Evolutionary conservation across 495 filamentous ascomycete species (phyloP), one percentile per base, ranked within the genome.

Genomic region (Cercophora newfieldiana): DNA sequence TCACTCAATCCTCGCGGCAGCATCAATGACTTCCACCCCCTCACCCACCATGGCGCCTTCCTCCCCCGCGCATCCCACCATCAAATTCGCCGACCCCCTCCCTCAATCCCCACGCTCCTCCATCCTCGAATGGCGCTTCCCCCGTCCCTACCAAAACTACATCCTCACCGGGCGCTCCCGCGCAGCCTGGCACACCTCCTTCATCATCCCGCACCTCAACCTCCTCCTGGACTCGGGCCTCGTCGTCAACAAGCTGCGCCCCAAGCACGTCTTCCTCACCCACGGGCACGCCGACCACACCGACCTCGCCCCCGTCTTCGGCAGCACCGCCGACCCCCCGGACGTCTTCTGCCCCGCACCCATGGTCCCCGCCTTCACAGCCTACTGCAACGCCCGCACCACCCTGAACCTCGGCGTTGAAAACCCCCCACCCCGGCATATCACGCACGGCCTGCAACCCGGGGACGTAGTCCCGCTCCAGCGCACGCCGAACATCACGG

Each of bases 181-280:
- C 26, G 77, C 77, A 1, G 77, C 77, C 30, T 79, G 77, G 77
- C 77, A 79, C 71, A 79, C 77, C 18, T 79, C 77, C 8, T 79
- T 79, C 54, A 67, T 79, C 24, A 69, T 79, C 60, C 73, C 77
- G 12, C 70, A 75, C 59, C 75, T 79, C 56, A 74, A 77, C 55
- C 72, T 79, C 12, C 69, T 79, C 18, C 72, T 79, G 18, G 77
- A 79, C 69, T 72, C 76, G 33, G 77, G 77, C 1, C 67, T 79
- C 3, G 61, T 56, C 18, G 72, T 79, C 61, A 77, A 78, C 69
- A 68, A 71, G 30, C 61, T 70, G 7, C 73, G 77, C 0, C 77
- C 77, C 10, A 79, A 76, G 49, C 77, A 79, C 73, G 71, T 79
- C 66, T 79, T 79, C 59, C 64, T 79, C 55, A 79, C 77, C 3